These are phyloP conservation scores for Trametes polyzona DNA, from an alignment of 1,284 basidiomycete genomes.

Conservation along the genomic window DNA sequence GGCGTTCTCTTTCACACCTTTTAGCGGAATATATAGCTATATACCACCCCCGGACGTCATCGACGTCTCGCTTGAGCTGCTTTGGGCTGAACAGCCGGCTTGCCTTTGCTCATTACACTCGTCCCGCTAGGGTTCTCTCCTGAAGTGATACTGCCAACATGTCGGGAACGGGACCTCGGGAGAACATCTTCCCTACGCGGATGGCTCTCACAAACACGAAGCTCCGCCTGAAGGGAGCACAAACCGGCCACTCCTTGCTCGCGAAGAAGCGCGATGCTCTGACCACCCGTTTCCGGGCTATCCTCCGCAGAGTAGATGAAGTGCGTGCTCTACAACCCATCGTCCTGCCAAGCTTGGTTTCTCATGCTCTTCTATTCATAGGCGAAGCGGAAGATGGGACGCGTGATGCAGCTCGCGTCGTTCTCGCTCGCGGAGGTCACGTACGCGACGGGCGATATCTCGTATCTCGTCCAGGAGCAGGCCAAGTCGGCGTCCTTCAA, in stretches of 20 bases:
- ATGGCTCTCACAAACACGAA: slow-evolving; percentile 97
- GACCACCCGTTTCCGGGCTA: slow-evolving; percentile 89
- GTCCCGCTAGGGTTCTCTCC: not conserved
- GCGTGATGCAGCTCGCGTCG: slow-evolving; percentile 97
- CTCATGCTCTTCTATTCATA: slow-evolving; percentile 36
- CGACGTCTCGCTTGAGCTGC: not conserved
- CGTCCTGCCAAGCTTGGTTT: not conserved
- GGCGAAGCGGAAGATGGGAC: slow-evolving; percentile 99
- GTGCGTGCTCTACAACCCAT: slow-evolving; percentile 46
- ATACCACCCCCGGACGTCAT: too few species aligned
- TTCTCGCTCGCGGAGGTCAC: slow-evolving; percentile 99
- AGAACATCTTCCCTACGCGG: slow-evolving; percentile 92
- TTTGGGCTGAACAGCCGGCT: not conserved
- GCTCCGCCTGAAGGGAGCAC: slow-evolving; percentile 91
- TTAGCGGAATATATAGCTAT: too few species aligned
- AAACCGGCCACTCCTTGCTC: slow-evolving; percentile 95
- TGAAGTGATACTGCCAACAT: slow-evolving; percentile 43
- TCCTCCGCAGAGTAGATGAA: slow-evolving; percentile 93
- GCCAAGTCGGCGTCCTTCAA: slow-evolving; percentile 91
- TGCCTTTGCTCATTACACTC: not conserved
- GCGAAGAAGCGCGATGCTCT: slow-evolving; percentile 98
- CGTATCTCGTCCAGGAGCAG: slow-evolving; percentile 93
- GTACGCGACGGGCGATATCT: slow-evolving; percentile 96
- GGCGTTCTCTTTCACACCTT: too few species aligned
- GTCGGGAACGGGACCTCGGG: slow-evolving; percentile 88